Percentiles rank a stretch among this genome's conserved stretches.
These are phyloP conservation scores for Diplogelasinospora grovesii DNA, from an alignment of 495 filamentous ascomycete genomes.

Conservation along the genomic window DNA sequence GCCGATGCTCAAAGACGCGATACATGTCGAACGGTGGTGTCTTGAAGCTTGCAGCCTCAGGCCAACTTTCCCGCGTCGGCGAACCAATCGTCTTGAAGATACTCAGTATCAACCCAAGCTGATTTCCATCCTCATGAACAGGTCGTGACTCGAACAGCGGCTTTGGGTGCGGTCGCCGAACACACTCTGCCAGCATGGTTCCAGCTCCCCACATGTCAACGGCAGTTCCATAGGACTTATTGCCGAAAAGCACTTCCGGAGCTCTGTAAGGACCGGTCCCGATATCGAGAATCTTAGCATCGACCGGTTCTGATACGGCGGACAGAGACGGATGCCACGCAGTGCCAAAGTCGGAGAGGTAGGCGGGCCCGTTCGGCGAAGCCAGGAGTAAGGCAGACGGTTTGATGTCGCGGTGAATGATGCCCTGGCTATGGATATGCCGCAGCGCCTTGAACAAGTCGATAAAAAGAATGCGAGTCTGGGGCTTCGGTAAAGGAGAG, in stretches of 20 bases:
- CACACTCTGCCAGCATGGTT: slow-evolving; percentile 68
- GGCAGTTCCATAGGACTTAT: slow-evolving; percentile 56
- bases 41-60: slow-evolving; percentile 43
- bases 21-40: slow-evolving; percentile 52
- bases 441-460: slow-evolving; percentile 67
- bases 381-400: slow-evolving; percentile 79
- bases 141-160: slow-evolving; percentile 65
- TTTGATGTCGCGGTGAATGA: slow-evolving; percentile 93
- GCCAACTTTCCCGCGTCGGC: slow-evolving; percentile 71
- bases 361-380: slow-evolving; percentile 60
- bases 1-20: slow-evolving; percentile 31
- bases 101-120: slow-evolving; percentile 80
- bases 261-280: slow-evolving; percentile 87
- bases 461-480: slow-evolving; percentile 45
- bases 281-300: slow-evolving; percentile 80
- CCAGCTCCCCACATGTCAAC: slow-evolving; percentile 92
- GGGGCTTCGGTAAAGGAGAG: slow-evolving; percentile 29
- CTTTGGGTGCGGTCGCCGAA: slow-evolving; percentile 38
- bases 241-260: slow-evolving; percentile 87
- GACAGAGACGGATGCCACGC: slow-evolving; percentile 64
- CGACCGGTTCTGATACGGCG: slow-evolving; percentile 51
- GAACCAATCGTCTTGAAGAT: slow-evolving; percentile 88
- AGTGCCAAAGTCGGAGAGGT: slow-evolving; percentile 86
- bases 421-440: slow-evolving; percentile 62
- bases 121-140: slow-evolving; percentile 79